phyloP scores from a whole-genome alignment of 2,329 filamentous ascomycete genomes.

The Aspergillus fumigatus region DNA sequence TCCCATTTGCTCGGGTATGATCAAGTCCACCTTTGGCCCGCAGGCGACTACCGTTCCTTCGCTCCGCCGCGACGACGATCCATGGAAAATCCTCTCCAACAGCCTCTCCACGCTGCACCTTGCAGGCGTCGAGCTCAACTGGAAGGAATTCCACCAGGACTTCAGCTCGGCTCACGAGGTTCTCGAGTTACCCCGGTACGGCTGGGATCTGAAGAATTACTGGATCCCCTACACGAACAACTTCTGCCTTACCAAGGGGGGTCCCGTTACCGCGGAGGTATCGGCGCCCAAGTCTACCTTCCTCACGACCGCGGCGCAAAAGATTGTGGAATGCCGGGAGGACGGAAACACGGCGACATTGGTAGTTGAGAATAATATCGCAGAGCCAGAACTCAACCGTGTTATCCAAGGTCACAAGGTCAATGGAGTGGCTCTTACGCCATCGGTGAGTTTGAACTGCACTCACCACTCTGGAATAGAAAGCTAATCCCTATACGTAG shows the following conservation, averaged over 20 bases:
- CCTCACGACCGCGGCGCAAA: slow-evolving; percentile 29
- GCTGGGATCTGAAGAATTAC: slow-evolving; percentile 39
- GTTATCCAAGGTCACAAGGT: slow-evolving; percentile 37
- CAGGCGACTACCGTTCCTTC: slow-evolving; percentile 48
- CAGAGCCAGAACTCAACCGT: slow-evolving; percentile 29
- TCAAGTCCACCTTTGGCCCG: slow-evolving; percentile 55
- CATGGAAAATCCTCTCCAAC: slow-evolving; percentile 38
- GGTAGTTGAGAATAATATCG: slow-evolving; percentile 33
- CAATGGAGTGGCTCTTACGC: slow-evolving; percentile 32
- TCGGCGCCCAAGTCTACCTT: slow-evolving; percentile 17
- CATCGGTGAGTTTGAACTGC: slow-evolving; percentile 23
- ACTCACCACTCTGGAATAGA: neutral
- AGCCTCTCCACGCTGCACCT: slow-evolving; percentile 34
- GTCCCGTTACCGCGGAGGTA: slow-evolving; percentile 18
- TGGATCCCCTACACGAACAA: slow-evolving; percentile 37
- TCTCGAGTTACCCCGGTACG: slow-evolving; percentile 34
- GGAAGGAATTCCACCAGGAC: slow-evolving; percentile 43
- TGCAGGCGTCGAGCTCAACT: slow-evolving; percentile 37
- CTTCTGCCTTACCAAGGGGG: slow-evolving; percentile 31
- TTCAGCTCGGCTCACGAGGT: slow-evolving; percentile 30
- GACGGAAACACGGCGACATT: slow-evolving; percentile 24
- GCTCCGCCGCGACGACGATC: slow-evolving; percentile 40
- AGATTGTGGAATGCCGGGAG: slow-evolving; percentile 24
- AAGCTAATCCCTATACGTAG: slow-evolving; percentile 9
- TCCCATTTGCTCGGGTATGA: slow-evolving; percentile 44